Conservation (phyloP, 208 protist species). For the Zelonia costaricensis region DNA sequence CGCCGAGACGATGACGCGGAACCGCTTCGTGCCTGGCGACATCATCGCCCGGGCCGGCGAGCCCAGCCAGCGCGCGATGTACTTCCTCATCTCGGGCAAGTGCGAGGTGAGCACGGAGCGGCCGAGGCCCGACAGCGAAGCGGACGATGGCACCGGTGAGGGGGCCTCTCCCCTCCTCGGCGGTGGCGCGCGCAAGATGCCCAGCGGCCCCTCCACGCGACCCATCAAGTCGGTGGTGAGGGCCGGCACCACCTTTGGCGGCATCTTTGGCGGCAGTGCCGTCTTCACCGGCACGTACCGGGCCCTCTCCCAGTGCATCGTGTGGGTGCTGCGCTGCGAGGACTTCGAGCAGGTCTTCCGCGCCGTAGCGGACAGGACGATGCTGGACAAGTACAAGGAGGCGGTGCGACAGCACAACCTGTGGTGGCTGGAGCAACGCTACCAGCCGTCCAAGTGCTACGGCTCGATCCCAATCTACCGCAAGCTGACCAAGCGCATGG, state of each 20-base stretch:
- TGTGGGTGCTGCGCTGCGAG: conserved; percentile 60
- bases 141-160: background rate
- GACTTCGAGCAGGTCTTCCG: conserved; percentile 74
- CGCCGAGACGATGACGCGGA: conserved; percentile 55
- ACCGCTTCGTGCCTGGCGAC: conserved; percentile 58
- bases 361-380: conserved; percentile 48
- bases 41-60: conserved; percentile 59
- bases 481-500: conserved; percentile 30
- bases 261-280: conserved; percentile 66
- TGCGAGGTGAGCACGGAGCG: conserved; percentile 51
- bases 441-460: conserved; percentile 43
- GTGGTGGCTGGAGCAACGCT: conserved; percentile 45
- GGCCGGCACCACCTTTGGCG: conserved; percentile 64
- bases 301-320: conserved; percentile 74
- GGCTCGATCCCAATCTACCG: conserved; percentile 83
- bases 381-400: conserved; percentile 58
- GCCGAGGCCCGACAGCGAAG: background rate
- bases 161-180: background rate
- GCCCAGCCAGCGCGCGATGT: conserved; percentile 55
- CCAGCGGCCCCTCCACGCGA: background rate
- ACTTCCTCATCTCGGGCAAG: conserved; percentile 84
- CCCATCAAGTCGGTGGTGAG: conserved; percentile 30
- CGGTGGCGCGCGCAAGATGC: background rate
- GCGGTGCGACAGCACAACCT: conserved; percentile 44
- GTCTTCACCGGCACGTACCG: conserved; percentile 64